These are phyloP conservation scores for Nigrospora osmanthi DNA, from an alignment of 2,329 filamentous ascomycete genomes.

Conservation along the genomic window DNA sequence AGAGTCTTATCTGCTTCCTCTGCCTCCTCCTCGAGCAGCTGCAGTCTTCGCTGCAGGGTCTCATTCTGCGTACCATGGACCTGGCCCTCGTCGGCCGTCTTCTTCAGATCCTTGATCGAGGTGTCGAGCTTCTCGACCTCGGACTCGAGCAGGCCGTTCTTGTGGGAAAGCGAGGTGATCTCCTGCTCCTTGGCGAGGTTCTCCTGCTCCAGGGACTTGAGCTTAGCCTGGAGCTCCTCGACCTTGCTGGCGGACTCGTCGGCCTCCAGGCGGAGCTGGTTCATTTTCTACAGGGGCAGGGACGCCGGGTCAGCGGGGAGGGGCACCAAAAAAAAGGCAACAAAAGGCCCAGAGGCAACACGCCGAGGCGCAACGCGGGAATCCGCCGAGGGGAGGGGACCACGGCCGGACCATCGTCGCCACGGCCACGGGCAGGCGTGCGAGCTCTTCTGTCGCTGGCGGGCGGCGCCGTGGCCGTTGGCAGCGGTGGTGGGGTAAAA, in stretches of 20 bases:
- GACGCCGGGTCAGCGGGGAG: too few relatives aligned
- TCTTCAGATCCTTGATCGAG: conserved; percentile 80
- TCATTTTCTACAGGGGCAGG: conserved; percentile 66
- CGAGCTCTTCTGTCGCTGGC: neutral
- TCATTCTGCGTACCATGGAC: conserved; percentile 87
- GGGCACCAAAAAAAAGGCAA: too few relatives aligned
- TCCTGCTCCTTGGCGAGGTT: conserved; percentile 96
- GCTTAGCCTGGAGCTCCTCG: conserved; percentile 78
- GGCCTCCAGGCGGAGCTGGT: conserved; percentile 85
- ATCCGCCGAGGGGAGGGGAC: too few relatives aligned
- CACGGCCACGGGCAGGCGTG: too few relatives aligned
- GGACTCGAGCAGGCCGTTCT: conserved; percentile 81
- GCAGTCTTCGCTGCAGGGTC: conserved; percentile 81
- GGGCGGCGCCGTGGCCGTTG: conserved; percentile 6
- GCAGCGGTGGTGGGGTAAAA: conserved; percentile 23
- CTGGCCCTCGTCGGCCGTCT: conserved; percentile 71
- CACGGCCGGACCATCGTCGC: too few relatives aligned
- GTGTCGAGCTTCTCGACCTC: conserved; percentile 92
- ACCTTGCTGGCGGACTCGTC: conserved; percentile 76
- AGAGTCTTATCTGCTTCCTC: conserved; percentile 95
- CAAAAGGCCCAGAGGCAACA: too few relatives aligned
- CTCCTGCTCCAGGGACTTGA: conserved; percentile 91
- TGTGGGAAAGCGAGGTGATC: conserved; percentile 92
- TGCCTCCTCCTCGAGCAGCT: conserved; percentile 95
- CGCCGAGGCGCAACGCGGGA: too few relatives aligned